Evolutionary conservation across 202 grass and related monocot species (phyloP).

Genomic region (Schoenoplectus tabernaemontani): DNA sequence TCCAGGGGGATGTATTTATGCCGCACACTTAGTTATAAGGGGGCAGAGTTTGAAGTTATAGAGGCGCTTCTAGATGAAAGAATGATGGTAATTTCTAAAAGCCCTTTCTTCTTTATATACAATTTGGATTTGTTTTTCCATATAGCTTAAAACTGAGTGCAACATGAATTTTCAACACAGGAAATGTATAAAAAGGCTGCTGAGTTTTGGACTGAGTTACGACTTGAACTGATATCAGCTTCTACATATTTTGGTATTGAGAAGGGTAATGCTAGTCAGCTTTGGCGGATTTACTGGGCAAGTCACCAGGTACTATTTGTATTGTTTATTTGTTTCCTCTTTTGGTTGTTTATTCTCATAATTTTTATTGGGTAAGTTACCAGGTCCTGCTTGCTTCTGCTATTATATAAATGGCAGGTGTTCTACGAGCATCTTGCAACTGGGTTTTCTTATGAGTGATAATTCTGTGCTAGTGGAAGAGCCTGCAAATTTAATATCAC

Average conservation of each 20-base stretch:
- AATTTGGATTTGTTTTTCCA: neutral
- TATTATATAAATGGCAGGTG: neutral
- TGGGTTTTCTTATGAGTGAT: slow-evolving; percentile 1
- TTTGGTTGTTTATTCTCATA: neutral
- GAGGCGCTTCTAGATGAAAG: slow-evolving; percentile 81
- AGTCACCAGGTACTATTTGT: slow-evolving; percentile 81
- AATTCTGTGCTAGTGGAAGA: neutral
- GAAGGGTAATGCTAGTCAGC: slow-evolving; percentile 64
- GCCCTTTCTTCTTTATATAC: neutral
- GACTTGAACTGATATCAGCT: slow-evolving; percentile 82
- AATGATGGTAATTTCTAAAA: slow-evolving; percentile 70
- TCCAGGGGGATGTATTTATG: slow-evolving; percentile 98
- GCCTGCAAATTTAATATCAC: neutral
- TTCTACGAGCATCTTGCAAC: neutral
- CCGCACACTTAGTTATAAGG: slow-evolving; percentile 94
- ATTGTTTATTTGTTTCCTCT: neutral
- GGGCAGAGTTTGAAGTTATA: slow-evolving; percentile 84
- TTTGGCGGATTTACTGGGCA: slow-evolving; percentile 94
- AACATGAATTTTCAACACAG: slow-evolving; percentile 39
- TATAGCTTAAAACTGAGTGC: neutral
- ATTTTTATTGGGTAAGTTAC: neutral
- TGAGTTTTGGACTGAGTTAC: slow-evolving; percentile 72
- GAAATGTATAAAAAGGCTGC: slow-evolving; percentile 84
- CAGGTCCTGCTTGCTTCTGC: slow-evolving; percentile 6
- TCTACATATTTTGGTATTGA: slow-evolving; percentile 69